A percentile compares a stretch with the other conserved stretches of the same genome.
Evolutionary conservation across 768 basidiomycete genomes (phyloP).

Genomic region (Boletales sp.): DNA sequence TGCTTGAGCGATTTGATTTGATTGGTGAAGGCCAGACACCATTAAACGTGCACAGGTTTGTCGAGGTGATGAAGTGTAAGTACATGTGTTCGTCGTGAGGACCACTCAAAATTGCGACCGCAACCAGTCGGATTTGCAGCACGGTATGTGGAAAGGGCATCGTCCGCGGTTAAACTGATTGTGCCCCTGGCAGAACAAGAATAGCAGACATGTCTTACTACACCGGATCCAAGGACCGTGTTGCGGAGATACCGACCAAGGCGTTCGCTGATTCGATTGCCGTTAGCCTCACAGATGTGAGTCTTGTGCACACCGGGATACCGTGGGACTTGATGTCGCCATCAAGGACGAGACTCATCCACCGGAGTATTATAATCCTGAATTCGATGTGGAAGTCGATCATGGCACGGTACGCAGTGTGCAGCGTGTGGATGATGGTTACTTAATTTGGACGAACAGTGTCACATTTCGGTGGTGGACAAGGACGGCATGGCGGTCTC

Average conservation of each 20-base stretch:
- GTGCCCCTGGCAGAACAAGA: slow-evolving; percentile 60
- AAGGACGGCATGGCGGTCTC: slow-evolving; percentile 82
- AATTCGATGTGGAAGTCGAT: slow-evolving; percentile 72
- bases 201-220: slow-evolving; percentile 73
- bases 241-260: slow-evolving; percentile 67
- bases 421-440: background rate
- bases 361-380: slow-evolving; percentile 79
- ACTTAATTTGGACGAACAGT: slow-evolving; percentile 40
- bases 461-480: slow-evolving; percentile 83
- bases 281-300: slow-evolving; percentile 78
- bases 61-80: slow-evolving; percentile 85
- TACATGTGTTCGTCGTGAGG: slow-evolving; percentile 17
- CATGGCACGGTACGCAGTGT: slow-evolving; percentile 65
- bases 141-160: slow-evolving; percentile 32
- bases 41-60: slow-evolving; percentile 70
- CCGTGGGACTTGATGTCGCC: slow-evolving; percentile 7
- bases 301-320: slow-evolving; percentile 16
- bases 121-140: slow-evolving; percentile 61
- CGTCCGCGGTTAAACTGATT: slow-evolving; percentile 6
- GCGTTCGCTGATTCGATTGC: slow-evolving; percentile 59
- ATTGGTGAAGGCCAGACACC: slow-evolving; percentile 50
- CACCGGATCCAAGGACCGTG: slow-evolving; percentile 48
- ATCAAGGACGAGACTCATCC: slow-evolving; percentile 75
- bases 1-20: slow-evolving; percentile 71
- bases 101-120: slow-evolving; percentile 3